phyloP scores from a whole-genome alignment of 2,329 filamentous ascomycete species.

The Cryphonectria naterciae region DNA sequence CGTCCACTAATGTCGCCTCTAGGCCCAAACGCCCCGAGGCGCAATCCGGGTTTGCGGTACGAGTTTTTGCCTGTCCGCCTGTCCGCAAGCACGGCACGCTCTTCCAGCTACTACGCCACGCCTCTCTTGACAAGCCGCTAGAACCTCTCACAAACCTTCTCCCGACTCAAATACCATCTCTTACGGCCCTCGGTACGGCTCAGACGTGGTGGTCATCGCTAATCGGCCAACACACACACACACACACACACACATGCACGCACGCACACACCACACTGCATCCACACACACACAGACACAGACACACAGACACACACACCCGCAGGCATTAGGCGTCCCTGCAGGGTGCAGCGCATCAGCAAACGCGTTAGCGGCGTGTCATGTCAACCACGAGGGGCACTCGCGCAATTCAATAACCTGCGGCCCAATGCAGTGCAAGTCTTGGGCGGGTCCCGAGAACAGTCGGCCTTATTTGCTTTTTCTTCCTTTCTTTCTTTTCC shows the following conservation, averaged over 20 bases:
- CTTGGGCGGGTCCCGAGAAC: conserved; percentile 16
- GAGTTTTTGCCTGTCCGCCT: neutral
- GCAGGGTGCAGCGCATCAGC: conserved; percentile 25
- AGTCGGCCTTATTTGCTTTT: conserved; percentile 19
- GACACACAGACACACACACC: neutral
- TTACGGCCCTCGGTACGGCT: conserved; percentile 15
- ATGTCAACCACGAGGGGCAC: conserved; percentile 10
- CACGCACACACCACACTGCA: no score
- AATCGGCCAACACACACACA: conserved; percentile 25
- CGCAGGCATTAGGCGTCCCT: conserved; percentile 19
- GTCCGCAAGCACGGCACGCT: neutral
- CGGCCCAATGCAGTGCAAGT: conserved; percentile 18
- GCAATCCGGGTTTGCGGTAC: neutral
- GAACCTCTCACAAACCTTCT: conserved; percentile 25
- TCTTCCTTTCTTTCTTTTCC: neutral
- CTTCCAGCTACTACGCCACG: neutral
- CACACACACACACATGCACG: neutral
- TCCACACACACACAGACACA: neutral
- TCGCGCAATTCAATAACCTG: conserved; percentile 10
- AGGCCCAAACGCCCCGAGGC: conserved; percentile 14
- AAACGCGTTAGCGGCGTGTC: conserved; percentile 21
- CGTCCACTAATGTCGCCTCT: conserved; percentile 23
- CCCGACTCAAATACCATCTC: conserved; percentile 14
- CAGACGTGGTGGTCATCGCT: conserved; percentile 19
- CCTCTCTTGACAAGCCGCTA: conserved; percentile 20